Evolutionary conservation across 495 filamentous ascomycete genomes (phyloP).

Genomic region (Penicillium arizonense): DNA sequence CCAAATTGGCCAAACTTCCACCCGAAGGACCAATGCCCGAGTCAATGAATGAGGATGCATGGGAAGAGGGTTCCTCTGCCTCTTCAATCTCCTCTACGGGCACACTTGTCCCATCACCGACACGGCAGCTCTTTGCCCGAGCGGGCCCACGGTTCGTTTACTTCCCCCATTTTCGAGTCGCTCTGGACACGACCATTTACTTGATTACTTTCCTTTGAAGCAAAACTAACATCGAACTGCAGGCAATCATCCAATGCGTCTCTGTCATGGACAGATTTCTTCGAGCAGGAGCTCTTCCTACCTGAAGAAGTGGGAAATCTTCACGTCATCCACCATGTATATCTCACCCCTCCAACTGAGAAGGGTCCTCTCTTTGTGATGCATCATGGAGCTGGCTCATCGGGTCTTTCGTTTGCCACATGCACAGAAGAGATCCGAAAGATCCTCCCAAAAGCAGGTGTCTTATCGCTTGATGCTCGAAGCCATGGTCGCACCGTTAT

Average conservation of each 20-base stretch:
- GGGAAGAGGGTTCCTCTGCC: slow-evolving; percentile 61
- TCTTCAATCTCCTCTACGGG: slow-evolving; percentile 84
- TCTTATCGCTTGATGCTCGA: slow-evolving; percentile 81
- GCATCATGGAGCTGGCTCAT: slow-evolving; percentile 90
- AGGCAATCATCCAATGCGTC: slow-evolving; percentile 36
- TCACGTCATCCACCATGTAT: slow-evolving; percentile 75
- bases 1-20: slow-evolving; percentile 67
- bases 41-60: slow-evolving; percentile 24
- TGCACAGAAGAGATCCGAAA: slow-evolving; percentile 75
- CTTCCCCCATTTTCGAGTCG: neutral
- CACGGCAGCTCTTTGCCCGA: slow-evolving; percentile 69
- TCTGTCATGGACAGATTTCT: slow-evolving; percentile 85
- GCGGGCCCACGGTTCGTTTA: slow-evolving; percentile 55
- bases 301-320: slow-evolving; percentile 37
- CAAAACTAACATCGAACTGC: slow-evolving; percentile 10
- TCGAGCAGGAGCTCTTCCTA: slow-evolving; percentile 79
- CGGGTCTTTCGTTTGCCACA: slow-evolving; percentile 81
- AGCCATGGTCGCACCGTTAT: slow-evolving; percentile 76
- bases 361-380: slow-evolving; percentile 79
- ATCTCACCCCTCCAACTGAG: slow-evolving; percentile 61
- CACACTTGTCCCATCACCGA: slow-evolving; percentile 79
- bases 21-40: slow-evolving; percentile 49
- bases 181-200: too few relatives aligned
- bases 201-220: too few relatives aligned
- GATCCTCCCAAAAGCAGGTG: slow-evolving; percentile 73